A percentile compares a stretch with the other conserved stretches of the same genome.
Conservation (phyloP, 2,329 filamentous ascomycete species). For the Aspergillus piperis region DNA sequence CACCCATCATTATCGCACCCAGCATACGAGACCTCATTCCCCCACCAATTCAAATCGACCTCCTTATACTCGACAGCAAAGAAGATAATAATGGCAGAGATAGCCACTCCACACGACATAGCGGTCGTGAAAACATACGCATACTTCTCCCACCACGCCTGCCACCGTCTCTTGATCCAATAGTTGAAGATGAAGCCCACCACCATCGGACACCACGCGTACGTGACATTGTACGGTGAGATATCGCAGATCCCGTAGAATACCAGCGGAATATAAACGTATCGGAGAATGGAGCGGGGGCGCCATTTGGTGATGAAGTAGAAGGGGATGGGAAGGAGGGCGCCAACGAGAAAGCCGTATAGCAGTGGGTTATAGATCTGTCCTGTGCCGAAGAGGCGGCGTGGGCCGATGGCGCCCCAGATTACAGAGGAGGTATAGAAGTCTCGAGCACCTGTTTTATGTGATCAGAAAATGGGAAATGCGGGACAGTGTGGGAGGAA, state of each 20-base stretch:
- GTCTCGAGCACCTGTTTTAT: background rate
- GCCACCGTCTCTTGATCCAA: background rate
- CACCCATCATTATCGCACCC: background rate
- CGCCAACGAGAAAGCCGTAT: conserved; percentile 6
- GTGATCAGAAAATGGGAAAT: too few species aligned
- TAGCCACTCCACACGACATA: conserved; percentile 4
- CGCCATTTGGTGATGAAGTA: conserved; percentile 4
- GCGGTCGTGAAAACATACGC: conserved; percentile 5
- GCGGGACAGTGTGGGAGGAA: too few species aligned
- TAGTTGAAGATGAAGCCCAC: background rate
- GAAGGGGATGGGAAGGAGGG: conserved; percentile 5
- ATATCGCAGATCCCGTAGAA: background rate
- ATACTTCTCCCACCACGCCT: conserved; percentile 6
- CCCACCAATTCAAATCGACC: background rate
- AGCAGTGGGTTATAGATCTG: conserved; percentile 7
- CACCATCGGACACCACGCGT: conserved; percentile 7
- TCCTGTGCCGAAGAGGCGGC: conserved; percentile 6
- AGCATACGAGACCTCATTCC: background rate
- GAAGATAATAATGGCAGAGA: conserved; percentile 2
- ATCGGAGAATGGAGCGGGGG: background rate
- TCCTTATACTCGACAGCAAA: conserved; percentile 3
- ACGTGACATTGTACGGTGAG: conserved; percentile 9
- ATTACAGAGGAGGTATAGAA: conserved; percentile 11
- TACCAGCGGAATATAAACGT: background rate
- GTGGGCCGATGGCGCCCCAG: conserved; percentile 6